Conservation (phyloP, 331 rosid genomes). For the Cydonia oblonga region DNA sequence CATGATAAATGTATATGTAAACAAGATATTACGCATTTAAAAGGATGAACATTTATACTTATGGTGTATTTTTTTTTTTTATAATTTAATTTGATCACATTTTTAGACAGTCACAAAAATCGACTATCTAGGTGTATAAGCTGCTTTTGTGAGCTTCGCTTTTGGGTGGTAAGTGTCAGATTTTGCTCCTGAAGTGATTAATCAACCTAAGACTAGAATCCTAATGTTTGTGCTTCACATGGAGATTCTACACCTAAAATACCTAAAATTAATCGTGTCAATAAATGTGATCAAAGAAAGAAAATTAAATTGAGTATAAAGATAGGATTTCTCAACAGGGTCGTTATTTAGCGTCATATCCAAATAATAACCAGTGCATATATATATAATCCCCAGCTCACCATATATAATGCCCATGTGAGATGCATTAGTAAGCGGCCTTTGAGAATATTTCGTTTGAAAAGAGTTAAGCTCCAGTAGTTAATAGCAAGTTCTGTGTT, state of each 20-base stretch:
- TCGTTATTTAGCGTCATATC: no score
- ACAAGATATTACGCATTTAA: rapidly evolving
- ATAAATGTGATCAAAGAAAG: not conserved
- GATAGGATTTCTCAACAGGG: rapidly evolving
- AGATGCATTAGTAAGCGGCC: not conserved
- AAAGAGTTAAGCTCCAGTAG: no score
- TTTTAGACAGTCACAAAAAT: no score
- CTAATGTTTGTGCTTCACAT: not conserved
- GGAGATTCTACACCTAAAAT: not conserved
- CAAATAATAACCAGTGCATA: not conserved
- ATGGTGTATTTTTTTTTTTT: no score
- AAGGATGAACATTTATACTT: not conserved
- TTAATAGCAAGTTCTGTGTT: not conserved
- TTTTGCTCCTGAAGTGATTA: not conserved
- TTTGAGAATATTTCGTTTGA: no score
- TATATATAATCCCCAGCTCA: no score
- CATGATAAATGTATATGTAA: not conserved
- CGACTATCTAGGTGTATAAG: not conserved
- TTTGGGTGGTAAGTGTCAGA: not conserved
- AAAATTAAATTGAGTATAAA: not conserved
- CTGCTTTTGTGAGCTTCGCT: not conserved
- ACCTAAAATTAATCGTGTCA: not conserved
- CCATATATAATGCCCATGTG: not conserved
- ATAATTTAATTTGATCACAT: no score
- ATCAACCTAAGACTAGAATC: not conserved